Conservation (phyloP, 1,139 yeast species). For the Chernovozyma sophiae-reginae region DNA sequence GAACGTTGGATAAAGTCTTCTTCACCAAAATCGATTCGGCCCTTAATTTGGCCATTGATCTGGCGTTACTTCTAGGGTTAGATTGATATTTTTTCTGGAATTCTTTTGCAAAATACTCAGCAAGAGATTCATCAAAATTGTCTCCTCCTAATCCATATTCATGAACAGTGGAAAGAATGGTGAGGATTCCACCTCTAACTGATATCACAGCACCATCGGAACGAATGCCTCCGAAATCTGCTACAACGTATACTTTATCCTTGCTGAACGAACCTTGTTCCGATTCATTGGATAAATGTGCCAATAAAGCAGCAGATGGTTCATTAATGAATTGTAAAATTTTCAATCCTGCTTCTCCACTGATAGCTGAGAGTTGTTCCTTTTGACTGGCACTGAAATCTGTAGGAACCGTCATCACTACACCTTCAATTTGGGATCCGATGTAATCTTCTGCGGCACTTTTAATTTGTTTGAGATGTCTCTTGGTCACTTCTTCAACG, state of each 20-base stretch:
- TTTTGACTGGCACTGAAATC: constrained; percentile 76
- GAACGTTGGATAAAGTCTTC: constrained; percentile 89
- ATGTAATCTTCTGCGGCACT: constrained; percentile 90
- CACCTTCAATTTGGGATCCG: constrained; percentile 77
- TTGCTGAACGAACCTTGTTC: constrained; percentile 34
- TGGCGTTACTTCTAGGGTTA: constrained; percentile 76
- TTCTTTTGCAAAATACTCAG: constrained; percentile 86
- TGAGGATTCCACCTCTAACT: constrained; percentile 89
- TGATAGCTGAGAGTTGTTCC: constrained; percentile 55
- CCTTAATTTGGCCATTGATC: constrained; percentile 84
- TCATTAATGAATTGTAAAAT: constrained; percentile 88
- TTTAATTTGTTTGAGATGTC: constrained; percentile 81
- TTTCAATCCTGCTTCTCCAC: constrained; percentile 70
- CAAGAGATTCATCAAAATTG: constrained; percentile 72
- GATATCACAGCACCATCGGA: constrained; percentile 94
- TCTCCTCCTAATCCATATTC: constrained; percentile 85
- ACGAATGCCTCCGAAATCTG: constrained; percentile 96
- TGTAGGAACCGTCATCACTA: constrained; percentile 88
- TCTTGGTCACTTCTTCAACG: constrained; percentile 73
- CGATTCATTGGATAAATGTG: constrained; percentile 61
- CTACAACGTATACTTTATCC: constrained; percentile 86
- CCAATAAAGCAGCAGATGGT: constrained; percentile 88
- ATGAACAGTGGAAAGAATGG: constrained; percentile 83
- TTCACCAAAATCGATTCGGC: constrained; percentile 83
- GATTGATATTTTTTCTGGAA: constrained; percentile 83